Evolutionary conservation across 2,329 filamentous ascomycete genomes (phyloP).

Genomic region (Metarhizium brunneum): DNA sequence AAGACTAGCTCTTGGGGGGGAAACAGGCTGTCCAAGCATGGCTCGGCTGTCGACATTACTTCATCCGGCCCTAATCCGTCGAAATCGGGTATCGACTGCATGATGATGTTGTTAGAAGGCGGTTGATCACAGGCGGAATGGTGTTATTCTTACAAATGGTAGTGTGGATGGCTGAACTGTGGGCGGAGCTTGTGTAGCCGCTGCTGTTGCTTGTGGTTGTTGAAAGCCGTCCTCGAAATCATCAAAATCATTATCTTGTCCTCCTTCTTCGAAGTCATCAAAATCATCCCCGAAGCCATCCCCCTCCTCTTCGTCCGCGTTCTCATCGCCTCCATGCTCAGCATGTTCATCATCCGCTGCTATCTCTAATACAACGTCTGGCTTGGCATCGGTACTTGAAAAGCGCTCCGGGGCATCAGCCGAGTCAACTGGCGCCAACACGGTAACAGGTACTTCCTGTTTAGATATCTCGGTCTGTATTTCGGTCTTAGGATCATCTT

Average conservation of each 20-base stretch:
- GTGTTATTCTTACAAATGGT: slow-evolving; percentile 31
- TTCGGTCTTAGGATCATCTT: slow-evolving; percentile 18
- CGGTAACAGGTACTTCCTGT: slow-evolving; percentile 28
- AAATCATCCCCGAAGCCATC: slow-evolving; percentile 51
- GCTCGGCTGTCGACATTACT: slow-evolving; percentile 50
- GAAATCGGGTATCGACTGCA: slow-evolving; percentile 59
- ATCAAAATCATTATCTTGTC: slow-evolving; percentile 48
- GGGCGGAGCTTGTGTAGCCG: slow-evolving; percentile 21
- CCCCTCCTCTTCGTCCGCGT: neutral
- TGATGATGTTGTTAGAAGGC: slow-evolving; percentile 10
- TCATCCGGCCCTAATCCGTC: slow-evolving; percentile 52
- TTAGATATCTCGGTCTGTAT: slow-evolving; percentile 12
- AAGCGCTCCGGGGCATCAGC: neutral
- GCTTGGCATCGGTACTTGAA: slow-evolving; percentile 38
- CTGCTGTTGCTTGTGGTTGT: slow-evolving; percentile 28
- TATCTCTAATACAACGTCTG: slow-evolving; percentile 35
- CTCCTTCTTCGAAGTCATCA: slow-evolving; percentile 54
- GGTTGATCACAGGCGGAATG: neutral
- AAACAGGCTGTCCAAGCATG: slow-evolving; percentile 60
- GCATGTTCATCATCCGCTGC: neutral
- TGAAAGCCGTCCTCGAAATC: slow-evolving; percentile 69
- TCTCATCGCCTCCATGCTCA: neutral
- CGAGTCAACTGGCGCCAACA: slow-evolving; percentile 29
- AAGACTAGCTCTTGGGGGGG: slow-evolving; percentile 45
- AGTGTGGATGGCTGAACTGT: slow-evolving; percentile 28